Percentiles rank a stretch among this genome's conserved stretches.
These are phyloP conservation scores for Exophiala sp. DNA, from an alignment of 2,329 filamentous ascomycete genomes.

Conservation along the genomic window DNA sequence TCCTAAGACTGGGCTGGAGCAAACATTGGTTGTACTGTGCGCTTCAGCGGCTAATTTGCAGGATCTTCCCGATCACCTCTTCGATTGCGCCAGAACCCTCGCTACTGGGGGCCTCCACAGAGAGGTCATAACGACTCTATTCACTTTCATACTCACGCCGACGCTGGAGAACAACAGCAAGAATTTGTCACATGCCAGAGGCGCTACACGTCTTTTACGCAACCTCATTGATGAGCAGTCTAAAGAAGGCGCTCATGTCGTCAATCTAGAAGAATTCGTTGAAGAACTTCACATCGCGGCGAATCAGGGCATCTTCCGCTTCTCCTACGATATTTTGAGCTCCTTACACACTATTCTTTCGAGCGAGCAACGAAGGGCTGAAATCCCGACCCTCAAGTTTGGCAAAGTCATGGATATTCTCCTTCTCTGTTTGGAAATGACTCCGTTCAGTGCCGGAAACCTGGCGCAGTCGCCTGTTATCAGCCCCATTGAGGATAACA, in stretches of 20 bases:
- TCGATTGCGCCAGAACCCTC: constrained; percentile 19
- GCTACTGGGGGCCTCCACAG: constrained; percentile 12
- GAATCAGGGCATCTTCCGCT: constrained; percentile 19
- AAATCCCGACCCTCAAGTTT: constrained; percentile 15
- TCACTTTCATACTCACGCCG: constrained; percentile 18
- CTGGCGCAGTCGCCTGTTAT: neutral
- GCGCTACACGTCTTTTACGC: constrained; percentile 19
- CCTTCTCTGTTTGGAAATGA: constrained; percentile 14
- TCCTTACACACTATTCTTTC: constrained; percentile 16
- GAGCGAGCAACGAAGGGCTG: constrained; percentile 1
- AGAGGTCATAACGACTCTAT: constrained; percentile 18
- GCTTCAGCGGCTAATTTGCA: constrained; percentile 23
- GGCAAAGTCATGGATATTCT: constrained; percentile 13
- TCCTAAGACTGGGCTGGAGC: constrained; percentile 17
- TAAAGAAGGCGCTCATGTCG: constrained; percentile 12
- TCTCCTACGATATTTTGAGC: constrained; percentile 22
- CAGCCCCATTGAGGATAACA: constrained; percentile 12
- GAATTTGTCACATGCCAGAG: constrained; percentile 21
- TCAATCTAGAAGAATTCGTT: constrained; percentile 16
- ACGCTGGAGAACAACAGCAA: constrained; percentile 15
- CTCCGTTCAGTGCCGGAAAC: neutral
- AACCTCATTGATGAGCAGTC: constrained; percentile 14
- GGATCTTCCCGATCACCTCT: constrained; percentile 14
- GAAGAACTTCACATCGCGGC: constrained; percentile 19
- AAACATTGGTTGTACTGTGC: constrained; percentile 23